phyloP scores from a whole-genome alignment of 495 filamentous ascomycete genomes.

The Podospora tetraspora region DNA sequence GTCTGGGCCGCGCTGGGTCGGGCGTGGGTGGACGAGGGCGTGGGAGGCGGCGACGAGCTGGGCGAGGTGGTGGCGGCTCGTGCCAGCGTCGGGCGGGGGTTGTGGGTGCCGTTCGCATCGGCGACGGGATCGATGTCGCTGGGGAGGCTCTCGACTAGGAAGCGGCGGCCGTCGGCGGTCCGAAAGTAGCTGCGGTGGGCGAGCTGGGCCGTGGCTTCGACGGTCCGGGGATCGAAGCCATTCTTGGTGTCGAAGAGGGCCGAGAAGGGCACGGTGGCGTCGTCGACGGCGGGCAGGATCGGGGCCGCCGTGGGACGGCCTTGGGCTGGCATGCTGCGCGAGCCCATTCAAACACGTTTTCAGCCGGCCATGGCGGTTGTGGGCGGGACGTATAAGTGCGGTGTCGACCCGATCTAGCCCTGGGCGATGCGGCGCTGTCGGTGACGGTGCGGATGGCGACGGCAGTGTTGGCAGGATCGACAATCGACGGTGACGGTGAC shows the following conservation, averaged over 20 bases:
- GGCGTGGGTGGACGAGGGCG: neutral
- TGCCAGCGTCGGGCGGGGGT: neutral
- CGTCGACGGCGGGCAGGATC: conserved; percentile 26
- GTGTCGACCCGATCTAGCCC: neutral
- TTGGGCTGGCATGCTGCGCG: conserved; percentile 31
- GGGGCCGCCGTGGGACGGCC: conserved; percentile 20
- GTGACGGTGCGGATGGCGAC: conserved; percentile 1
- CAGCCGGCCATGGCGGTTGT: conserved; percentile 27
- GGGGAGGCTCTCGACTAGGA: conserved; percentile 27
- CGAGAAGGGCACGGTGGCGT: conserved; percentile 29
- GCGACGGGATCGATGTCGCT: conserved; percentile 10
- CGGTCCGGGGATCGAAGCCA: conserved; percentile 27
- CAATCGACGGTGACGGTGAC: conserved; percentile 6
- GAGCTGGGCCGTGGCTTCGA: conserved; percentile 29
- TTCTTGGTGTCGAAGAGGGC: conserved; percentile 26
- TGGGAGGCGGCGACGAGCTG: conserved; percentile 5
- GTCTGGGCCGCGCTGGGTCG: conserved; percentile 6
- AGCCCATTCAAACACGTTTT: conserved; percentile 19
- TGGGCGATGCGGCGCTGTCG: conserved; percentile 14
- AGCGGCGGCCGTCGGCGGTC: conserved; percentile 27
- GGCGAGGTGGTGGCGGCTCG: conserved; percentile 4
- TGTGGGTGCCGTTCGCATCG: neutral
- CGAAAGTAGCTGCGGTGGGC: conserved; percentile 30
- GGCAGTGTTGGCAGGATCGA: neutral
- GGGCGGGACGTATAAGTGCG: neutral